Evolutionary conservation across 169 alveolate species (phyloP).

Genomic region (Cyclospora cayetanensis): DNA sequence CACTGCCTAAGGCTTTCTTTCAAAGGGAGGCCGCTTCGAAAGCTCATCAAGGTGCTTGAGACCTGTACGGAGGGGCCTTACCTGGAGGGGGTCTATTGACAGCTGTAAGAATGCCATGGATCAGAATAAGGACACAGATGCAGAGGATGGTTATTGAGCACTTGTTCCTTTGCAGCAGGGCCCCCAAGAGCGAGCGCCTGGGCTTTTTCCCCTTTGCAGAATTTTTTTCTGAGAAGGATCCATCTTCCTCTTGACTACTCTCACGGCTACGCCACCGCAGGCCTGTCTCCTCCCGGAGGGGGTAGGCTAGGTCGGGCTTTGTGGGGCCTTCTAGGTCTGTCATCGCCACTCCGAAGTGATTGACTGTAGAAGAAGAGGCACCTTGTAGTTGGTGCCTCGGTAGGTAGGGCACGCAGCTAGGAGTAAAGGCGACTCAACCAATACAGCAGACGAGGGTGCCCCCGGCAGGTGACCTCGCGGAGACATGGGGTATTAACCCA

Average conservation of each 20-base stretch:
- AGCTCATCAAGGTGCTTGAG: neutral
- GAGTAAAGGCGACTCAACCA: no score
- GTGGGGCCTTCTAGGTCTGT: no score
- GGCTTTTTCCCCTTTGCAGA: neutral
- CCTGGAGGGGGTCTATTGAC: neutral
- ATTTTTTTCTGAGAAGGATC: neutral
- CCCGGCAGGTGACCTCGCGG: no score
- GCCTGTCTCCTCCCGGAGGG: neutral
- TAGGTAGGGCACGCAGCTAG: no score
- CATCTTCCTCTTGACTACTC: neutral
- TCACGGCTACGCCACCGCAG: neutral
- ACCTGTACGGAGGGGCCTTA: no score
- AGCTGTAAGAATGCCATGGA: neutral
- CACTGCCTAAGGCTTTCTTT: no score
- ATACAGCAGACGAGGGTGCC: no score
- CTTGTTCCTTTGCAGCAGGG: neutral
- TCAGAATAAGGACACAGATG: neutral
- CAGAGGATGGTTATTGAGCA: neutral
- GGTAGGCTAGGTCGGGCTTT: no score
- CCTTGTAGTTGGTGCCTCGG: no score
- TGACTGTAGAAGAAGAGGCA: no score
- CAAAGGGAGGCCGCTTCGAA: neutral
- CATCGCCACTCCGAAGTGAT: no score
- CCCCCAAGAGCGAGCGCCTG: neutral
- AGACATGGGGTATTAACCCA: no score